phyloP scores from a whole-genome alignment of 441 rosid genomes.

The Pelargonium fulgidum region DNA sequence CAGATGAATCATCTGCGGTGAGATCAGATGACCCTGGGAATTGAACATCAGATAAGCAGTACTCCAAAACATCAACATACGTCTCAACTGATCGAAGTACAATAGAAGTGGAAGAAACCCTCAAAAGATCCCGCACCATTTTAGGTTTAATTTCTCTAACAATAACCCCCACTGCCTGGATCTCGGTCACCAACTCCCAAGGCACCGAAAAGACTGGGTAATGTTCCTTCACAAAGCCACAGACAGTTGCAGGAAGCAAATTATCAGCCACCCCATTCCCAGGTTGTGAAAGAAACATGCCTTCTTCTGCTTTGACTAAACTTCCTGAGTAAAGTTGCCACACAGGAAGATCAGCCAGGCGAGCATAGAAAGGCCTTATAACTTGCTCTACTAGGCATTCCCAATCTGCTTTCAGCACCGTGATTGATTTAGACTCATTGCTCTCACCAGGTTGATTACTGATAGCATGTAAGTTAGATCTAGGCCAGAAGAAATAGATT shows the following conservation, averaged over 20 bases:
- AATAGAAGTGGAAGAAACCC: conserved; percentile 53
- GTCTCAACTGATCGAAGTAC: conserved; percentile 85
- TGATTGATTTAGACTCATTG: conserved; percentile 26
- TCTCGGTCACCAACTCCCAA: conserved; percentile 87
- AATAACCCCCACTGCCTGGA: conserved; percentile 68
- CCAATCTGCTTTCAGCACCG: conserved; percentile 61
- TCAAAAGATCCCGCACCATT: conserved; percentile 92
- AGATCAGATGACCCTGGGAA: conserved; percentile 39
- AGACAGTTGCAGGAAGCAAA: conserved; percentile 90
- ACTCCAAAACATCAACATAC: conserved; percentile 84
- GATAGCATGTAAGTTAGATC: conserved; percentile 40
- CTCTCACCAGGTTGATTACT: conserved; percentile 33
- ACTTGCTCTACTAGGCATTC: conserved; percentile 77
- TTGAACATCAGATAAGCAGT: conserved; percentile 84
- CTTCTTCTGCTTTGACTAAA: conserved; percentile 89
- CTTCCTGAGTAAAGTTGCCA: conserved; percentile 97
- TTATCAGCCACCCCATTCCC: conserved; percentile 71
- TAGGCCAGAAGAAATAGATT: conserved; percentile 93
- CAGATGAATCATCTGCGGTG: conserved; percentile 28
- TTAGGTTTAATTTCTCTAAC: conserved; percentile 88
- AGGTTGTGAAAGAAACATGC: conserved; percentile 97
- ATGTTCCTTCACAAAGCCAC: conserved; percentile 94
- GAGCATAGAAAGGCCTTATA: conserved; percentile 80
- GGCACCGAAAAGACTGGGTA: conserved; percentile 95
- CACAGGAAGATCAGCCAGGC: conserved; percentile 83